Base-by-base conservation (phyloP, 345 rosid genomes). In the Brassica juncea region DNA sequence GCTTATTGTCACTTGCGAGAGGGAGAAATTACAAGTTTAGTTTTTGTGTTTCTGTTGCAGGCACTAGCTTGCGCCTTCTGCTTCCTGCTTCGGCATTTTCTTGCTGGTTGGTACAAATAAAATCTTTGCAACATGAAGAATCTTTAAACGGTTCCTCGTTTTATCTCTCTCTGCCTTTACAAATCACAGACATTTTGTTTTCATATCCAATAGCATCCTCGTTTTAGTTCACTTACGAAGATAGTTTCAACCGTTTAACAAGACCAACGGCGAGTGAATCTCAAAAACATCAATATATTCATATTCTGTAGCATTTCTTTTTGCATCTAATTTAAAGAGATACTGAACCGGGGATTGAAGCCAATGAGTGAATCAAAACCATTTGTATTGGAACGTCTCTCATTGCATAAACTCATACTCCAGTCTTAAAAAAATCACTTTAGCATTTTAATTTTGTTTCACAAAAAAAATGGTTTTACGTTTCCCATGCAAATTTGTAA, bases 61-160 rank as follows among this genome's bases (percentile, higher is more conserved):
- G 97, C 86, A 42, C 52, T 95, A 52, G 97, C 90, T 39, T 90
- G 99, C 82, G 84, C 90, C 82, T 86, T 93, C 66, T 91, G 98
- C 42, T 95, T 91, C 86, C 4, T 89, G 83, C 84, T 93, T 84
- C 81, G 99, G 61, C 89, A 92, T 79, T 71, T 93, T 49, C 96
- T 95, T n/a, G 82, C 98, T 2, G 99, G 98, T 14, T 93, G 99
- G 97, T 95, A 95, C 85, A 93, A 95, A 73, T 92, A 83, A 87
- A 49, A 4, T 37, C 62, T 21, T 65, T 15, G 78, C 80, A 55
- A 31, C 68, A 32, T 21, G 70, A 47, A 55, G 70, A 47, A 69
- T 47, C 68, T 55, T 42, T 25, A 37, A 10, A 37, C 32, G 47
- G 27, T 31, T 60, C 63, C 15, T 60, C 37, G 32, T 54, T 78